These are phyloP conservation scores for Solanum gandarillasii DNA, from an alignment of 257 asterid genomes.

Conservation along the genomic window DNA sequence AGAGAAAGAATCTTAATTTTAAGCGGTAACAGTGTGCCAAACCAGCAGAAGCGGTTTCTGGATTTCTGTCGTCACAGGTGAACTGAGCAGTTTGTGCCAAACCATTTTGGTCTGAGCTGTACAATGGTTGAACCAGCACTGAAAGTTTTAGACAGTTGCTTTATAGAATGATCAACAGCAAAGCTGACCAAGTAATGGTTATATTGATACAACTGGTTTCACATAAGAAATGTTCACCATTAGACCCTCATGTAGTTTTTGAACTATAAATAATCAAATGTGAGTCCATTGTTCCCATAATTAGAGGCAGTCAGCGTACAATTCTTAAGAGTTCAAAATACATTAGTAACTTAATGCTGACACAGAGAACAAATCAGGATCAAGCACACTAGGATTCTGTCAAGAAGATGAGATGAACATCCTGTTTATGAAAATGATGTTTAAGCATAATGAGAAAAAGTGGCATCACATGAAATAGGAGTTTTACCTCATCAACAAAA, in stretches of 20 bases:
- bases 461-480: neutral
- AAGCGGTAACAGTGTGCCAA: neutral
- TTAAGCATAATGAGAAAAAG: neutral
- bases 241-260: neutral
- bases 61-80: neutral
- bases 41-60: neutral
- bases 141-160: neutral
- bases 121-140: neutral
- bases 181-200: neutral
- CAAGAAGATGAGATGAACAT: neutral
- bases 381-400: neutral
- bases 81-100: neutral
- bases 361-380: neutral
- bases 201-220: neutral
- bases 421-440: neutral
- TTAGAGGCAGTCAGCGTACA: neutral
- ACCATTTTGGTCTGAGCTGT: neutral
- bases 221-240: neutral
- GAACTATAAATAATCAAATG: neutral
- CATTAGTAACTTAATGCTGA: neutral
- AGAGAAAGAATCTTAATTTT: neutral
- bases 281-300: neutral
- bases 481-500: slow-evolving; percentile 90
- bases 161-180: neutral
- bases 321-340: neutral